Evolutionary conservation across 352 stramenopile genomes (phyloP), one percentile per base, ranked within the genome.

Genomic region (Pythium diclinum): DNA sequence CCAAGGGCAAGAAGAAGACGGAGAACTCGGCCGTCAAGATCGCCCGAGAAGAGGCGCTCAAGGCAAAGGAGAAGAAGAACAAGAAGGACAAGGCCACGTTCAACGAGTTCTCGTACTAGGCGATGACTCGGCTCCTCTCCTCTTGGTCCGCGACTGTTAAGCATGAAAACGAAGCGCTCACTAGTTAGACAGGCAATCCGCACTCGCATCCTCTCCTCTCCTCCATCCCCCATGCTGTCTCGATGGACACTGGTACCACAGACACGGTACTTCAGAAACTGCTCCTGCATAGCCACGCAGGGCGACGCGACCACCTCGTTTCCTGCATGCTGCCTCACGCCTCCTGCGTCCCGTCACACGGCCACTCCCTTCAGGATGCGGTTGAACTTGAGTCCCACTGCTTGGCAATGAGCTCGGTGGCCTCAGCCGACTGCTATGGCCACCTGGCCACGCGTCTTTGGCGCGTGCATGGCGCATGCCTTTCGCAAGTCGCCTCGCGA

Each of bases 41-140:
- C 66, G 83, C 83, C 11, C 83, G 81, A 30, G 81, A 90, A 66
- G 79, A 90, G 59, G 85, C 76, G 59, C 65, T 75, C 52, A 89
- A 88, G 71, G 72, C 72, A 56, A 92, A 92, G 74, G 55, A 52
- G 55, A 90, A 90, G 69, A 81, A 81, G 70, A 88, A 88, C 69
- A 87, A 89, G 62, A 69, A 69, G 53, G 83, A 92, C 73, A 92
- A 92, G 73, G 77, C 81, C 56, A 75, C 36, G 38, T 92, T 90
- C 69, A 92, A 92, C 68, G 81, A 92, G 78, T 92, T 92, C 76
- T 92, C 81, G 33, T 81, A 86, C 72, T 90, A 72, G 67, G 36
- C n/a, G 14, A 30, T 17, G 21, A n/a, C 47, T n/a, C 11, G 1
- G 6, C 23, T 33, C 23, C 21, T 53, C 46, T 32, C 21, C 33